phyloP scores from a whole-genome alignment of 768 basidiomycete species.

The Calocybe gangraenosa region DNA sequence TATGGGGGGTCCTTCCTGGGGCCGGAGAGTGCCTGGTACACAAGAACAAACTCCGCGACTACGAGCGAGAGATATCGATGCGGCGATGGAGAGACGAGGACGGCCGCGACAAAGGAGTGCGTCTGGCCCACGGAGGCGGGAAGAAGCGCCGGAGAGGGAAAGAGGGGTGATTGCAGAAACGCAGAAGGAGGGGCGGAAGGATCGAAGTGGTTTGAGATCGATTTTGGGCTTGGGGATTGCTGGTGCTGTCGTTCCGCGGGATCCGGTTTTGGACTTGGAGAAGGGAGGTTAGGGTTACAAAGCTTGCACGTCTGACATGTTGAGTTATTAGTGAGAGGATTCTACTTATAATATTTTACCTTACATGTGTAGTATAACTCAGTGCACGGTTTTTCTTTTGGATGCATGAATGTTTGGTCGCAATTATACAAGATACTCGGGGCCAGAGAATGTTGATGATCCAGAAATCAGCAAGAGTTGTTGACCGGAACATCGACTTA shows the following conservation, averaged over 20 bases:
- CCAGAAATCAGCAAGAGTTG: no score
- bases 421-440: no score
- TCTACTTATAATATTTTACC: no score
- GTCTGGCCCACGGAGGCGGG: slow-evolving; percentile 13
- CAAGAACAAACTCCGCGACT: slow-evolving; percentile 6
- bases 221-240: slow-evolving; percentile 15
- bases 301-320: no score
- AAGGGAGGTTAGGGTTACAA: slow-evolving; percentile 1
- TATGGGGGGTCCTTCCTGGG: slow-evolving; percentile 9
- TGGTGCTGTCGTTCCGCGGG: slow-evolving; percentile 7
- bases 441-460: no score
- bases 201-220: slow-evolving; percentile 11
- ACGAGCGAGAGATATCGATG: slow-evolving; percentile 14
- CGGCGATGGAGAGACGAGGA: slow-evolving; percentile 23
- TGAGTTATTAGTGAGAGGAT: no score
- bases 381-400: no score
- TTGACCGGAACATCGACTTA: no score
- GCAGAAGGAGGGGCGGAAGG: slow-evolving; percentile 1
- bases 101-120: slow-evolving; percentile 20
- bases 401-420: no score
- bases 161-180: background rate
- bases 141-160: slow-evolving; percentile 7
- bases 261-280: slow-evolving; percentile 12
- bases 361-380: no score
- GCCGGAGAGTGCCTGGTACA: slow-evolving; percentile 4